Evolutionary conservation across 345 rosid species (phyloP).

Genomic region (Rhodamnia argentea): DNA sequence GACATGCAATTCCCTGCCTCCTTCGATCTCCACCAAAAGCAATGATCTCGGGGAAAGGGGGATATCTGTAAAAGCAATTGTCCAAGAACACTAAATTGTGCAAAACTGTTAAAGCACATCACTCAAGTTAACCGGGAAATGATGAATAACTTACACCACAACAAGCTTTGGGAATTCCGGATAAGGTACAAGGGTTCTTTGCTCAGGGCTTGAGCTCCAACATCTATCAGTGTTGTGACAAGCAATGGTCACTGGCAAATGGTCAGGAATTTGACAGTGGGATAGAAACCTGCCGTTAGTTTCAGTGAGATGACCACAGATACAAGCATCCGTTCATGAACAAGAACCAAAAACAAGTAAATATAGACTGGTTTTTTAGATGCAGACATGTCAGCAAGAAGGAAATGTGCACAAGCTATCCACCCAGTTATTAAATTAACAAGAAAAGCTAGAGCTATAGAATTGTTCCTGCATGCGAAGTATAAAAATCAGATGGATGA

Average conservation of each 20-base stretch:
- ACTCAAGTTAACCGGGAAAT: not conserved
- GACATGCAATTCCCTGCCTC: slow-evolving; percentile 86
- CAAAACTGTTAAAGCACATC: not conserved
- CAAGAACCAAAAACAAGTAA: not conserved
- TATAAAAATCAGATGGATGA: not conserved
- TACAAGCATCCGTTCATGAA: slow-evolving; percentile 9
- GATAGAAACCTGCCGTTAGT: slow-evolving; percentile 52
- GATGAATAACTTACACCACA: slow-evolving; percentile 47
- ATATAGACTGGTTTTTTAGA: not conserved
- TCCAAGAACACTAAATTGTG: slow-evolving; percentile 2
- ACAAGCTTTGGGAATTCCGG: slow-evolving; percentile 61
- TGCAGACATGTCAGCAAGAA: not conserved
- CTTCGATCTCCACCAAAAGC: slow-evolving; percentile 81
- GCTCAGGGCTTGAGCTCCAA: slow-evolving; percentile 66
- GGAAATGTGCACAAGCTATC: not conserved
- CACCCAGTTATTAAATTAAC: not conserved
- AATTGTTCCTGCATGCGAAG: not conserved
- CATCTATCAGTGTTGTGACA: slow-evolving; percentile 70
- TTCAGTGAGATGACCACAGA: not conserved
- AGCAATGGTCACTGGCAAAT: slow-evolving; percentile 79
- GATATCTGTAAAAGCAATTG: slow-evolving; percentile 41
- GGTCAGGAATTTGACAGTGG: slow-evolving; percentile 55
- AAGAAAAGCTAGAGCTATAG: not conserved
- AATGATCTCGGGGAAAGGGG: slow-evolving; percentile 71
- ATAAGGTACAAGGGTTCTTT: slow-evolving; percentile 47